Evolutionary conservation across 140 eudicot species (phyloP), one percentile per base, ranked within the genome.

Genomic region (Erigeron philadelphicus): DNA sequence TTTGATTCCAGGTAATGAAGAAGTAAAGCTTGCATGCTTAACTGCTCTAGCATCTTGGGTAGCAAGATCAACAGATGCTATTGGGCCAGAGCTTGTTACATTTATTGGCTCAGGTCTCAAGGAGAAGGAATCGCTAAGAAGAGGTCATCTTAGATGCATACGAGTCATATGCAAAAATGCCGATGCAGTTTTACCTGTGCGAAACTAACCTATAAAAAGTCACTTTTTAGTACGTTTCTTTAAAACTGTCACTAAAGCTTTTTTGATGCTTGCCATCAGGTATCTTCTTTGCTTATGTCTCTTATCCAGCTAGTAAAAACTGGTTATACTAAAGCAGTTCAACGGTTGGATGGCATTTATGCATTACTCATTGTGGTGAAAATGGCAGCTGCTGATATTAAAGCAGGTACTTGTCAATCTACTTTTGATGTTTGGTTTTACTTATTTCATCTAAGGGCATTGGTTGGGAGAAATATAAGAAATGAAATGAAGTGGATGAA

Each of bases 321-420:
- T 82, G 99, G 99, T 75, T 94, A 75, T 69, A 79, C 95, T 9
- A 94, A 89, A 85, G 85, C 90, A 38, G 89, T 87, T 46, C 99
- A 94, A 80, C 87, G 97, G 52, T 64, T 94, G 83, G 99, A 94
- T 82, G 95, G 97, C 15, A 89, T 94, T 55, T 94, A 78, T 85
- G 87, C 99, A 21, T 83, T 93, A 62, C 72, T 87, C 15, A 73
- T 81, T 69, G 81, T 87, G 78, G 81, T 83, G 21, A 89, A 87
- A 73, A 76, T 94, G 80, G 88, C 96, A 65, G 91, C 91, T 61
- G 76, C 83, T 70, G 99, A 94, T 73, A 82, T 89, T 35, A 89
- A 82, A 89, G 85, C 97, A 78, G 99, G 99, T 94, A 53, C 40
- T 17, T 17, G 3, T 63, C 49, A 59, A 49, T 8, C 18, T 50